These are phyloP conservation scores for Lachnellula arida DNA, from an alignment of 2,329 filamentous ascomycete genomes.

Conservation along the genomic window DNA sequence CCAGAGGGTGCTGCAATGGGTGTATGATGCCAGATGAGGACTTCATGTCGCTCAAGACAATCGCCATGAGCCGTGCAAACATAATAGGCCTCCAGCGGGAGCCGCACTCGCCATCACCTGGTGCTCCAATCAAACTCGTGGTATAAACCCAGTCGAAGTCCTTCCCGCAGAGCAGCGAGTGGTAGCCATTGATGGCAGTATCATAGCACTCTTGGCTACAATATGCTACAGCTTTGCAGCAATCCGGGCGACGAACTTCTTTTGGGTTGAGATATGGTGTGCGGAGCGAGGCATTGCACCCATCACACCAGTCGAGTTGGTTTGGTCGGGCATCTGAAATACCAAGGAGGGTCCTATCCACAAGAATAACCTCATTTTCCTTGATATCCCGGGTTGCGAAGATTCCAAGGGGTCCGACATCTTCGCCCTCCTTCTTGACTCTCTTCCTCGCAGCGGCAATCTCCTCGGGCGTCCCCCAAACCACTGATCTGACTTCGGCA, in stretches of 20 bases:
- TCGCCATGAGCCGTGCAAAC: constrained; percentile 21
- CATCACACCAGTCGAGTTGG: constrained; percentile 21
- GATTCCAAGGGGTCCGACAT: constrained; percentile 26
- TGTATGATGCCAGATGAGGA: not conserved
- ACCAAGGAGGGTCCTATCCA: constrained; percentile 17
- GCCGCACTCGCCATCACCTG: not conserved
- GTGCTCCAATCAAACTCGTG: not conserved
- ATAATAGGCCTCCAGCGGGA: constrained; percentile 16
- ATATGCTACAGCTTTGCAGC: constrained; percentile 21
- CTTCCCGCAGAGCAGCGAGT: constrained; percentile 23
- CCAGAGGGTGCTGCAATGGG: constrained; percentile 22
- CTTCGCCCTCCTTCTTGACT: constrained; percentile 1
- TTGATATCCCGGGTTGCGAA: constrained; percentile 25
- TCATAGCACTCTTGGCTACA: constrained; percentile 23
- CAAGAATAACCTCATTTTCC: constrained; percentile 20
- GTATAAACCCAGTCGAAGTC: constrained; percentile 23
- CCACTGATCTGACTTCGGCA: constrained; percentile 14
- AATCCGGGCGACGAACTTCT: constrained; percentile 7
- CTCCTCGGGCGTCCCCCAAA: constrained; percentile 10
- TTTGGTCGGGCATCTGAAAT: constrained; percentile 14
- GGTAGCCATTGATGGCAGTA: constrained; percentile 19
- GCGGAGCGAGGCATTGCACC: constrained; percentile 20
- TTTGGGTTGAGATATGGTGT: constrained; percentile 9
- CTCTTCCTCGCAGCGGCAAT: not conserved
- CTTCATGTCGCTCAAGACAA: constrained; percentile 18